Evolutionary conservation across 2,329 filamentous ascomycete species (phyloP).

Genomic region (Alternaria burnsii): DNA sequence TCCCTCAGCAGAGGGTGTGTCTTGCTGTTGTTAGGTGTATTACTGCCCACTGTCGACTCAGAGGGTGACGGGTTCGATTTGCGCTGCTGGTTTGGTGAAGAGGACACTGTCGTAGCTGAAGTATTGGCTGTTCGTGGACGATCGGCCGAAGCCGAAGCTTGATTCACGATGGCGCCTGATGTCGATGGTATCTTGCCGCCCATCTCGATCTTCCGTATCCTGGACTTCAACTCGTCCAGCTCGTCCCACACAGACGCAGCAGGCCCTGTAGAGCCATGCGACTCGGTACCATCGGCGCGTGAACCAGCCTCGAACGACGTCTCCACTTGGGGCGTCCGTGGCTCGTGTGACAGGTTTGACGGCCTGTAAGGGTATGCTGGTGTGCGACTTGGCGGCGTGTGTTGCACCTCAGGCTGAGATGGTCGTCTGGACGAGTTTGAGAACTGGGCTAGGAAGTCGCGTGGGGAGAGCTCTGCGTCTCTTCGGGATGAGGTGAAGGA

Average conservation of each 20-base stretch:
- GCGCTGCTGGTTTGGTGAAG: constrained; percentile 78
- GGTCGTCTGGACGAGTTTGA: constrained; percentile 37
- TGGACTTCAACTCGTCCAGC: constrained; percentile 90
- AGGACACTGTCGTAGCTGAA: constrained; percentile 87
- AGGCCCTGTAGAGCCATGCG: constrained; percentile 84
- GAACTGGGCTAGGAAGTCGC: constrained; percentile 46
- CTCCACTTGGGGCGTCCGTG: constrained; percentile 38
- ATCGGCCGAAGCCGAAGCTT: constrained; percentile 77
- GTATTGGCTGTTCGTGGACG: constrained; percentile 91
- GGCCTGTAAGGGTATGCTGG: constrained; percentile 46
- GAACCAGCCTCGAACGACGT: constrained; percentile 39
- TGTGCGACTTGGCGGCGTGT: constrained; percentile 46
- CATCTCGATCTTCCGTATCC: constrained; percentile 88
- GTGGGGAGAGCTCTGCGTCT: constrained; percentile 44
- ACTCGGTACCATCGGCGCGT: constrained; percentile 69
- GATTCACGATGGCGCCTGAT: constrained; percentile 73
- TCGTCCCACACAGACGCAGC: constrained; percentile 98
- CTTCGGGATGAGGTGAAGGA: constrained; percentile 36
- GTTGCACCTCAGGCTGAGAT: constrained; percentile 42
- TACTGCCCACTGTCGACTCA: constrained; percentile 55
- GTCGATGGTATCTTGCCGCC: constrained; percentile 87
- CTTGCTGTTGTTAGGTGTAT: constrained; percentile 63
- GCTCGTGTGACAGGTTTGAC: constrained; percentile 45
- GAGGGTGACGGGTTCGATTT: constrained; percentile 58
- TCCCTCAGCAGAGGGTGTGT: constrained; percentile 81